Conservation (phyloP, 768 basidiomycete genomes). For the Brasilioporus rufonigricans region DNA sequence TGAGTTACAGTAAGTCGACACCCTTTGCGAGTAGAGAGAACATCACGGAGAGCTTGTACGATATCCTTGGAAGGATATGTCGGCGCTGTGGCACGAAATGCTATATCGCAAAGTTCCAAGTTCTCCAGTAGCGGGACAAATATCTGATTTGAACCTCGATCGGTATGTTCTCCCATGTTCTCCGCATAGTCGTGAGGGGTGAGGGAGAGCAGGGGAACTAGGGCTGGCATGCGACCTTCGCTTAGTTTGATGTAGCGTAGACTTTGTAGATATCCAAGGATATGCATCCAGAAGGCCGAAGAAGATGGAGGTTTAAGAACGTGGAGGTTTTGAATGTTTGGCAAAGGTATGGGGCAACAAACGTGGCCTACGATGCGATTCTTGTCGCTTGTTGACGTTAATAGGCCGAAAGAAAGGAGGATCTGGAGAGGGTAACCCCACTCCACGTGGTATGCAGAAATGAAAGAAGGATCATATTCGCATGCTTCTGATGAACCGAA, state of each 20-base stretch:
- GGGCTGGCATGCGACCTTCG: neutral
- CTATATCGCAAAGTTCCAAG: neutral
- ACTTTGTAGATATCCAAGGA: neutral
- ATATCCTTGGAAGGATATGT: too few relatives aligned
- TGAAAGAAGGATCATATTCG: neutral
- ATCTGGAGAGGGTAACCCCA: neutral
- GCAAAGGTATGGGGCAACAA: neutral
- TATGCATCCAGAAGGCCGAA: neutral
- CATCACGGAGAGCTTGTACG: too few relatives aligned
- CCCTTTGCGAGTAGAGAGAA: neutral
- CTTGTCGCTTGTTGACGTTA: neutral
- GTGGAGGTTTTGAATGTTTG: neutral
- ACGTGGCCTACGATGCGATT: neutral
- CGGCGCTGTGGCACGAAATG: neutral
- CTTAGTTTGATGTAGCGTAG: neutral
- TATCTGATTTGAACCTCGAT: neutral
- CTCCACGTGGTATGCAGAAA: neutral
- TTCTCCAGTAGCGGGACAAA: constrained; percentile 8
- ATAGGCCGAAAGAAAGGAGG: too few relatives aligned
- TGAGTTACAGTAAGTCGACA: too few relatives aligned
- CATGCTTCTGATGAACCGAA: neutral
- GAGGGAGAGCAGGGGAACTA: neutral
- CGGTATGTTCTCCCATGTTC: too few relatives aligned
- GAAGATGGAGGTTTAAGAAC: neutral
- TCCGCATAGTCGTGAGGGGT: neutral